Evolutionary conservation across 352 stramenopile species (phyloP).

Genomic region (Thraustotheca clavata): DNA sequence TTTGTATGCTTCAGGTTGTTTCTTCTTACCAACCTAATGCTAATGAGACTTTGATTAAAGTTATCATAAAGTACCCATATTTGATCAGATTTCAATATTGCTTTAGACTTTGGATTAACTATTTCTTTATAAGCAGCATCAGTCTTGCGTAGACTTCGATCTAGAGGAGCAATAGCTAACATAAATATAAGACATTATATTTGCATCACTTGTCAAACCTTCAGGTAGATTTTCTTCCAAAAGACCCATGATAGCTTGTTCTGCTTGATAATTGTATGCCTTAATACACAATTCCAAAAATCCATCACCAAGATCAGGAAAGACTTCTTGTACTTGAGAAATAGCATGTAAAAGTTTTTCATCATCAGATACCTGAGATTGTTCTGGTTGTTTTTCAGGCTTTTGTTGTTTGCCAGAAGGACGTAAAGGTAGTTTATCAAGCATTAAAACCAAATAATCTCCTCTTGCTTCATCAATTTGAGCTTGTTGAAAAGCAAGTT

Average conservation of each 20-base stretch:
- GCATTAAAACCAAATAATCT: conserved; percentile 63
- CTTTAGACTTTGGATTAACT: conserved; percentile 24
- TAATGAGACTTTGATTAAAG: conserved; percentile 37
- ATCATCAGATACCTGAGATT: conserved; percentile 2
- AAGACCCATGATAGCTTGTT: conserved; percentile 50
- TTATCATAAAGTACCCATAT: conserved; percentile 10
- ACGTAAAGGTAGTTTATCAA: conserved; percentile 49
- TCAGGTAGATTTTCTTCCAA: conserved; percentile 27
- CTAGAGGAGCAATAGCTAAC: neutral
- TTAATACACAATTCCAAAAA: conserved; percentile 56
- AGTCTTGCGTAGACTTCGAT: conserved; percentile 30
- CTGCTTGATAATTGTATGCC: conserved; percentile 34
- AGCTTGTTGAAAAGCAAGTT: conserved; percentile 39
- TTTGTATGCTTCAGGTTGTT: conserved; percentile 47
- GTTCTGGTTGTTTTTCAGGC: conserved; percentile 21
- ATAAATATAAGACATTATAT: too few species aligned
- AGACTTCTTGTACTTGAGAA: conserved; percentile 49
- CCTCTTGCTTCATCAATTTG: conserved; percentile 50
- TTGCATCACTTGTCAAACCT: neutral
- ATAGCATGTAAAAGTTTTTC: conserved; percentile 23
- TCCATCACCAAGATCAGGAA: conserved; percentile 46
- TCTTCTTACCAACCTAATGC: conserved; percentile 62
- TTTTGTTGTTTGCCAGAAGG: conserved; percentile 22
- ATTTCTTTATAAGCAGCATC: conserved; percentile 28
- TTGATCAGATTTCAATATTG: conserved; percentile 20